Evolutionary conservation across 2,329 filamentous ascomycete species (phyloP), one percentile per base, ranked within the genome.

Genomic region (Xylaria sp.): DNA sequence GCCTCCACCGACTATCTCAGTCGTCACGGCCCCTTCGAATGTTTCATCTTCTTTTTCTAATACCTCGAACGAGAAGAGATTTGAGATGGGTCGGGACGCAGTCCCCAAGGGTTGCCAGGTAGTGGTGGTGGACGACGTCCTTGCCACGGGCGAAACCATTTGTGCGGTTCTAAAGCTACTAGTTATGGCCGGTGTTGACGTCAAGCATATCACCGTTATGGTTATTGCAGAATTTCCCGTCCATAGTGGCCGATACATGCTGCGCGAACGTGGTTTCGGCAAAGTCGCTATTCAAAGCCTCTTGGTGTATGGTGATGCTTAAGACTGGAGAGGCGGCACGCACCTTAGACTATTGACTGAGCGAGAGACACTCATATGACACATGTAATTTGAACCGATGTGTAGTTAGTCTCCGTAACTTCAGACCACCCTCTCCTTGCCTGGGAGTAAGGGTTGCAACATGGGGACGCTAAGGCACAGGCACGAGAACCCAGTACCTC

Each of bases 91-190:
- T 18, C 74, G 73, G 20, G 78, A 83, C 78, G 77, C 78, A 46
- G 39, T 90, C 20, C 73, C 79, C 0, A 74, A 32, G 44, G 82
- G 78, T 1, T 78, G 76, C 3, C 80, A 79, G 3, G 84, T 90
- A 12, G 80, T 90, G n/a, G 82, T 90, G 0, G 81, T 90, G 5
- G 88, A 90, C 68, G 88, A 90, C 76, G 87, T 89, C 34, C 83
- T 90, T 65, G 82, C 88, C 6, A 86, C 85, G 0, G 88, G 87
- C 1, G 72, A 81, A 72, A 90, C 88, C 2, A 82, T 90, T 46
- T 84, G 80, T 75, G 86, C 85, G 7, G 81, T 88, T 44, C 72
- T 90, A 41, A 71, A 81, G 72, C 78, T 90, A 1, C 74, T 90
- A 32, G 13, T 50, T 0, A 58, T 85, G 72, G 82, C 79, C 68